phyloP scores from a whole-genome alignment of 1,284 basidiomycete species.

The Blastosporella zonata region DNA sequence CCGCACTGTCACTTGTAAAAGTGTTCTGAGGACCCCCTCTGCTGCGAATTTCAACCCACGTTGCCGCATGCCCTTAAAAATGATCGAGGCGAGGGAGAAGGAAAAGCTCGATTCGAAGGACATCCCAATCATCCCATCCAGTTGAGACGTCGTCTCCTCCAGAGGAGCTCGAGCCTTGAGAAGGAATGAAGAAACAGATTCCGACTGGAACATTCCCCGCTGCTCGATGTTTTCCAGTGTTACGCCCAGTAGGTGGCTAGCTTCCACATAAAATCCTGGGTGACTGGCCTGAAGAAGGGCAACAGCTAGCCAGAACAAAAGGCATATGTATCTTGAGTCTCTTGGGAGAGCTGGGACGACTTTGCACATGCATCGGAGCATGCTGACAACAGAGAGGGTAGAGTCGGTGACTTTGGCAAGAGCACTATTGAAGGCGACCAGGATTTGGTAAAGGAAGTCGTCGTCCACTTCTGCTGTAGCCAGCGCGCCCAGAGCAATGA shows the following conservation, averaged over 20 bases:
- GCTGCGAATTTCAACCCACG: constrained; percentile 60
- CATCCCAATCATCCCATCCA: constrained; percentile 72
- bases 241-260: constrained; percentile 60
- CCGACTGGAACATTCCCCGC: constrained; percentile 53
- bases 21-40: constrained; percentile 52
- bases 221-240: constrained; percentile 67
- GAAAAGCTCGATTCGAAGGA: constrained; percentile 81
- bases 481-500: constrained; percentile 80
- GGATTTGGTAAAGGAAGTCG: constrained; percentile 86
- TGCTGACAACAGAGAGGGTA: constrained; percentile 75
- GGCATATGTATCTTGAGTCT: constrained; percentile 70
- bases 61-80: constrained; percentile 84
- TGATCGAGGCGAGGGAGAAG: constrained; percentile 76
- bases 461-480: constrained; percentile 82
- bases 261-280: constrained; percentile 71
- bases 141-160: constrained; percentile 67
- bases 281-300: constrained; percentile 77
- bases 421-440: constrained; percentile 75
- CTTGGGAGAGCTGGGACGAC: constrained; percentile 68
- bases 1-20: constrained; percentile 55
- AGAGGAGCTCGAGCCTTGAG: constrained; percentile 64
- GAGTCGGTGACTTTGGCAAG: constrained; percentile 62
- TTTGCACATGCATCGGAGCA: constrained; percentile 82
- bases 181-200: constrained; percentile 56
- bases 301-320: constrained; percentile 85